Evolutionary conservation across 495 filamentous ascomycete species (phyloP).

Genomic region (Aspergillus hancockii): DNA sequence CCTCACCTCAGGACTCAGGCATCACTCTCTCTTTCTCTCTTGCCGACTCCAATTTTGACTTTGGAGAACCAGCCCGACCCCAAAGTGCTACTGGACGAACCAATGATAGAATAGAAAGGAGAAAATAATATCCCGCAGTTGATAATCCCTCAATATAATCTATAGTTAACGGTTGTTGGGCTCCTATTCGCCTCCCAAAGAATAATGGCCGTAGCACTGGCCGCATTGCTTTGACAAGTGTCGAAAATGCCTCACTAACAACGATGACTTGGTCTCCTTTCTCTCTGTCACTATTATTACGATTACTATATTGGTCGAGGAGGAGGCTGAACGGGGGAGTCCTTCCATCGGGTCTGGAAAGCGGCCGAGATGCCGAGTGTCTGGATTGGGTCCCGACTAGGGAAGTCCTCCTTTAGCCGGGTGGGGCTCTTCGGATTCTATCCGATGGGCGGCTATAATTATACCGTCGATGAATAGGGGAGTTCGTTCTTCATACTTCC

Average conservation of each 20-base stretch:
- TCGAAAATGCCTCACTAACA: neutral
- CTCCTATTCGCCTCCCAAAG: neutral
- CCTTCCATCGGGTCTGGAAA: neutral
- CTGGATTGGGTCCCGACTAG: neutral
- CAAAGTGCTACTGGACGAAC: neutral
- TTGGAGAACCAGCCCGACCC: neutral
- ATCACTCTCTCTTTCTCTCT: neutral
- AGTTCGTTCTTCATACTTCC: neutral
- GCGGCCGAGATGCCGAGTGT: neutral
- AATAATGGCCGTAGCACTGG: neutral
- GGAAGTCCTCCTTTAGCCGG: neutral
- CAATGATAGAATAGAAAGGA: neutral
- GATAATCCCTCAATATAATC: neutral
- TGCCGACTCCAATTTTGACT: neutral
- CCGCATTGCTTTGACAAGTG: neutral
- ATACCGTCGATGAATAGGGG: neutral
- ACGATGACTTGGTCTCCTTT: neutral
- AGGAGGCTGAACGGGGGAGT: neutral
- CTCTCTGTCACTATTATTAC: neutral
- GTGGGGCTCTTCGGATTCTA: neutral
- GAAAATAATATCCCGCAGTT: neutral
- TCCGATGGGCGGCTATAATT: slow-evolving; percentile 2
- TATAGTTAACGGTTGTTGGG: neutral
- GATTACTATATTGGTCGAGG: too few species aligned
- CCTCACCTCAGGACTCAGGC: too few species aligned